phyloP scores from a whole-genome alignment of 1,284 basidiomycete genomes.

The Microbotryum lychnidis-dioicae region DNA sequence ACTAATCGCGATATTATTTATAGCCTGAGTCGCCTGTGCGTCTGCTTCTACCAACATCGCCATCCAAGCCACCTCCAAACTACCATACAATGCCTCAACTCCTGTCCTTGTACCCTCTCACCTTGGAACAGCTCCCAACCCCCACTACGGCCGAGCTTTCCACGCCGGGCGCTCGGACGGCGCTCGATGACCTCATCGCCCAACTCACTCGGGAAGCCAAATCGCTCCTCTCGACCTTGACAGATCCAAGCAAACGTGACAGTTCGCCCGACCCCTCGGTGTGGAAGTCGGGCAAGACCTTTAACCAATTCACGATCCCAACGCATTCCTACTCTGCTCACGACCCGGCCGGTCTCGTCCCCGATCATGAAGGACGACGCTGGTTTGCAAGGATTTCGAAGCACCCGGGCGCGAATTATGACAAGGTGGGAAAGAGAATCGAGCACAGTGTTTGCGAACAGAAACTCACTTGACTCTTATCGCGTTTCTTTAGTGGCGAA shows the following conservation, averaged over 20 bases:
- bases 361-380: background rate
- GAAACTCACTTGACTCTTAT: no score
- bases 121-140: background rate
- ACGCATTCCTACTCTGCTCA: background rate
- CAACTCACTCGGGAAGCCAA: background rate
- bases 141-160: background rate
- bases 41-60: no score
- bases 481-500: no score
- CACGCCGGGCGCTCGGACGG: background rate
- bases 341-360: background rate
- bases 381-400: constrained; percentile 15
- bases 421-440: background rate
- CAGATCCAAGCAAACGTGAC: background rate
- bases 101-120: background rate
- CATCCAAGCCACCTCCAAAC: no score
- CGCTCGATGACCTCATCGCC: background rate
- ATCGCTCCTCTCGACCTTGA: background rate
- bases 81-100: background rate
- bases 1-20: no score
- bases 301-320: background rate
- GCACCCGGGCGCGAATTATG: constrained; percentile 5
- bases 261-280: background rate
- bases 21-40: no score
- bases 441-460: no score
- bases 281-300: background rate